Conservation (phyloP, 1,284 basidiomycete genomes). For the Leccinum huronense region DNA sequence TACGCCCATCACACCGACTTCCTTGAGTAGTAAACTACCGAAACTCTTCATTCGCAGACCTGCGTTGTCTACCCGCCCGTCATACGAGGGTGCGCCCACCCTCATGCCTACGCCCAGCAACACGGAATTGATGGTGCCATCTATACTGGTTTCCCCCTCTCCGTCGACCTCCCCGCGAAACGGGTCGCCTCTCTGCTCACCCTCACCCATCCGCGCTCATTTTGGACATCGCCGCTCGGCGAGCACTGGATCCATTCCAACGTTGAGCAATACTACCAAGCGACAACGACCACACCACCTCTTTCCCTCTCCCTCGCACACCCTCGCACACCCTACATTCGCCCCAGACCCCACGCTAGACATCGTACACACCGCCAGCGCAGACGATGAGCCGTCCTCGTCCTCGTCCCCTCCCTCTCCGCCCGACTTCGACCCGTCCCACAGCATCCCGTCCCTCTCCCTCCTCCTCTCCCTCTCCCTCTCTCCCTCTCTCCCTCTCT, state of each 20-base stretch:
- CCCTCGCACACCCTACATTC: too few species aligned
- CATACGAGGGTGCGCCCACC: conserved; percentile 24
- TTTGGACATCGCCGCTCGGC: too few species aligned
- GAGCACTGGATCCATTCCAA: conserved; percentile 32
- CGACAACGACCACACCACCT: too few species aligned
- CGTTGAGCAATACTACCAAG: conserved; percentile 25
- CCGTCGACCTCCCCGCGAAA: conserved; percentile 11
- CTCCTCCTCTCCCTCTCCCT: too few species aligned
- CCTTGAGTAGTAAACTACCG: conserved; percentile 34
- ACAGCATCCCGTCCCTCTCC: too few species aligned
- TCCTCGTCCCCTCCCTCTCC: too few species aligned
- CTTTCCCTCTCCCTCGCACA: too few species aligned
- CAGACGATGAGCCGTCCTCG: too few species aligned
- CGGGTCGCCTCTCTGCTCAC: conserved; percentile 16
- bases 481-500: too few species aligned
- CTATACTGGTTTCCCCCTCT: conserved; percentile 13
- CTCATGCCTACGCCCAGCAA: conserved; percentile 14
- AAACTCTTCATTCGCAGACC: conserved; percentile 42
- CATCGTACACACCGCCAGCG: too few species aligned
- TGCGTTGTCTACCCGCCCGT: conserved; percentile 33
- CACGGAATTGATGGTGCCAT: conserved; percentile 14
- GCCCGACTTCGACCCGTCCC: too few species aligned
- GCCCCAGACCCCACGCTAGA: too few species aligned
- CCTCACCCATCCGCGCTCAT: conserved; percentile 13
- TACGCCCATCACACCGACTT: conserved; percentile 22